phyloP scores from a whole-genome alignment of 2,329 filamentous ascomycete genomes.

The Pseudogymnoascus sp. region DNA sequence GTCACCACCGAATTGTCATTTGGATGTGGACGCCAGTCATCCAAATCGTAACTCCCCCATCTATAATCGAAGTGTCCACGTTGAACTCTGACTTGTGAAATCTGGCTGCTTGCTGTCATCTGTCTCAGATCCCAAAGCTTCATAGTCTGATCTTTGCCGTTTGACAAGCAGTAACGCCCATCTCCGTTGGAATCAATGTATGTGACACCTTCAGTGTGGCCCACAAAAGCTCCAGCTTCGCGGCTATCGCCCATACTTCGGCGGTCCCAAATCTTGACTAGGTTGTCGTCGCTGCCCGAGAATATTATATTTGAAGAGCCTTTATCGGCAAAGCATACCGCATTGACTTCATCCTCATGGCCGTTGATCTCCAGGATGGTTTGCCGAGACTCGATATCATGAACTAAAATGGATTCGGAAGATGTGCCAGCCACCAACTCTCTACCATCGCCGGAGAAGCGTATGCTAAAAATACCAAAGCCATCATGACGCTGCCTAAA shows the following conservation, averaged over 20 bases:
- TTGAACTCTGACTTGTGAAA: neutral
- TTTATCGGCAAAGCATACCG: constrained; percentile 88
- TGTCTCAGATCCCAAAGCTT: constrained; percentile 94
- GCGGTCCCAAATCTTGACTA: constrained; percentile 92
- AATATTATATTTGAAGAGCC: constrained; percentile 88
- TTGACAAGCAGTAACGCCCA: constrained; percentile 78
- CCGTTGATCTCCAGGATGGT: constrained; percentile 68
- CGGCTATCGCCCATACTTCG: constrained; percentile 82
- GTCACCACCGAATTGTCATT: constrained; percentile 89
- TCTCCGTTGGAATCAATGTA: constrained; percentile 65
- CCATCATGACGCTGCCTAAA: constrained; percentile 22
- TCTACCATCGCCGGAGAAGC: constrained; percentile 85
- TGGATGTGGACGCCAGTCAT: constrained; percentile 63
- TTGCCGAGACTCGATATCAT: constrained; percentile 76
- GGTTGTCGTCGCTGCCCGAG: constrained; percentile 89
- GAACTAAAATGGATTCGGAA: constrained; percentile 72
- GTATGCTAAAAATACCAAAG: constrained; percentile 76
- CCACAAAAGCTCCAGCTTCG: constrained; percentile 57
- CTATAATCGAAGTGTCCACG: constrained; percentile 66
- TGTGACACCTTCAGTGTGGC: constrained; percentile 58
- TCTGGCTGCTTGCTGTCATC: constrained; percentile 49
- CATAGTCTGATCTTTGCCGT: constrained; percentile 93
- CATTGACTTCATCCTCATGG: constrained; percentile 86
- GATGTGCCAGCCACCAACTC: constrained; percentile 88
- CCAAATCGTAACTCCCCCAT: constrained; percentile 55